Evolutionary conservation across 768 basidiomycete genomes (phyloP).

Genomic region (Mycena capillaripes): DNA sequence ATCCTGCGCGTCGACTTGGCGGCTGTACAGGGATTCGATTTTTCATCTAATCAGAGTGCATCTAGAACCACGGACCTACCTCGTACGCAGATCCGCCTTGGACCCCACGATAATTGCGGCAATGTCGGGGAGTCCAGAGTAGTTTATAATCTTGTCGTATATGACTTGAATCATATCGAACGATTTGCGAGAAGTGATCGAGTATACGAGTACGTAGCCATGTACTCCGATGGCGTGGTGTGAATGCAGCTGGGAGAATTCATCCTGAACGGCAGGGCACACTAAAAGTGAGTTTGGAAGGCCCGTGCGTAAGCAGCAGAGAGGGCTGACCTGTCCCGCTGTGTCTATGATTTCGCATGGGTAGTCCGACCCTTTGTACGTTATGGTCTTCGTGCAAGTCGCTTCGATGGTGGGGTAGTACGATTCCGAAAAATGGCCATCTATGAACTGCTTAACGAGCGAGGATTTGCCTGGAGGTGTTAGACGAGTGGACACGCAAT

Average conservation of each 20-base stretch:
- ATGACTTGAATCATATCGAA: slow-evolving; percentile 97
- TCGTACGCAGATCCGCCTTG: slow-evolving; percentile 85
- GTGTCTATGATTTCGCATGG: slow-evolving; percentile 98
- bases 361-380: slow-evolving; percentile 91
- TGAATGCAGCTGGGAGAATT: slow-evolving; percentile 93
- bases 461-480: slow-evolving; percentile 87
- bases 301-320: slow-evolving; percentile 8
- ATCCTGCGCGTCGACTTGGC: slow-evolving; percentile 83
- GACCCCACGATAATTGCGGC: slow-evolving; percentile 96
- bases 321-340: slow-evolving; percentile 86
- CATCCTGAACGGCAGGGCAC: slow-evolving; percentile 71
- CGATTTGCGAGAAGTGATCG: slow-evolving; percentile 88
- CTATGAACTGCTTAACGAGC: slow-evolving; percentile 92
- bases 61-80: slow-evolving; percentile 61
- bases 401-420: slow-evolving; percentile 98
- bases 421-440: slow-evolving; percentile 90
- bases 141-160: slow-evolving; percentile 93
- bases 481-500: slow-evolving; percentile 24
- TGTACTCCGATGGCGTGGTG: slow-evolving; percentile 98
- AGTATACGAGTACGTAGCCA: slow-evolving; percentile 96
- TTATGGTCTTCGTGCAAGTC: slow-evolving; percentile 88
- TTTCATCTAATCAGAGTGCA: slow-evolving; percentile 41
- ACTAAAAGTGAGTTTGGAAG: background rate
- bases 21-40: slow-evolving; percentile 54
- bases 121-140: slow-evolving; percentile 85